Conservation (phyloP, 495 filamentous ascomycete genomes). For the Hypoxylon subgilvum region DNA sequence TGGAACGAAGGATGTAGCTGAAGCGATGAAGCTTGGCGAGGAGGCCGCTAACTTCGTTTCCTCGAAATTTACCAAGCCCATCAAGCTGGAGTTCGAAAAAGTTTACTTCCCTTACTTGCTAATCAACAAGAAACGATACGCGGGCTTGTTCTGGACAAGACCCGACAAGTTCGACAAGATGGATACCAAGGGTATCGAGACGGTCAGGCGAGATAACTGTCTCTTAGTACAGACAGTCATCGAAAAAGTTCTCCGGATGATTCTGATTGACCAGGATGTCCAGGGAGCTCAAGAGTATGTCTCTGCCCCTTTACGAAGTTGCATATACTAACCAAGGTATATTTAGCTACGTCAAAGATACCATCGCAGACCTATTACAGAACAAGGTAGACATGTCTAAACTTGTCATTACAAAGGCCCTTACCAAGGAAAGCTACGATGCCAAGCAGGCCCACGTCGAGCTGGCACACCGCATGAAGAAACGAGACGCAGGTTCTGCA, state of each 20-base stretch:
- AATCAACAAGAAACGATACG: conserved; percentile 99
- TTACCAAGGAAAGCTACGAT: conserved; percentile 80
- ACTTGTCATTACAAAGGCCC: conserved; percentile 96
- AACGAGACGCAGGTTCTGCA: conserved; percentile 92
- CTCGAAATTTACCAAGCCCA: conserved; percentile 88
- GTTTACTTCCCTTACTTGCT: conserved; percentile 98
- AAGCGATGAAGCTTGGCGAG: conserved; percentile 91
- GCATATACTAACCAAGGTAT: conserved; percentile 24
- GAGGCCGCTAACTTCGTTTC: conserved; percentile 90
- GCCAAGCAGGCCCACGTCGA: conserved; percentile 95
- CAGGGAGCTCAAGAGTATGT: conserved; percentile 91
- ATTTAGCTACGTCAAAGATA: conserved; percentile 89
- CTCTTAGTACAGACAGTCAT: conserved; percentile 94
- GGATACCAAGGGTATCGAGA: conserved; percentile 99
- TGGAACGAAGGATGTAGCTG: conserved; percentile 78
- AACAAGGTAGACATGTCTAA: conserved; percentile 99
- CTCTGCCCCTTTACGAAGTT: neutral
- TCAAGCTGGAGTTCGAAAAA: conserved; percentile 99
- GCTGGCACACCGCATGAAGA: conserved; percentile 91
- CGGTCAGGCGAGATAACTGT: conserved; percentile 95
- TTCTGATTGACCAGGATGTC: conserved; percentile 90
- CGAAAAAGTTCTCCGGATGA: conserved; percentile 93
- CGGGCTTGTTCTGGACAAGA: conserved; percentile 95
- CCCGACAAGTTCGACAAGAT: conserved; percentile 98
- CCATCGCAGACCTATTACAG: conserved; percentile 92